Evolutionary conservation across 2,329 filamentous ascomycete genomes (phyloP).

Genomic region (Penicillium corylophilum): DNA sequence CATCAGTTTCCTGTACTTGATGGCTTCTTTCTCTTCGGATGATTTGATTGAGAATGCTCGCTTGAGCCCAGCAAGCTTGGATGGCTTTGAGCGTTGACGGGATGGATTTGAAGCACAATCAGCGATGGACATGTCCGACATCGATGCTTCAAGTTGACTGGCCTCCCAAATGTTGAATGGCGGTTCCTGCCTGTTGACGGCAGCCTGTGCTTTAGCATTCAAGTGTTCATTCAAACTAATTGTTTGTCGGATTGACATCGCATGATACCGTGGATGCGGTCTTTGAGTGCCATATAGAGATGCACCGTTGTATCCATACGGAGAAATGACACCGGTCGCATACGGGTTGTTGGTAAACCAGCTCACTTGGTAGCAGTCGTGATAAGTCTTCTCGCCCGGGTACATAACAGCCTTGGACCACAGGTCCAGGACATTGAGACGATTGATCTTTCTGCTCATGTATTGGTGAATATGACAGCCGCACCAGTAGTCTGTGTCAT

Average conservation of each 20-base stretch:
- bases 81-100: conserved; percentile 20
- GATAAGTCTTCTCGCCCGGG: conserved; percentile 40
- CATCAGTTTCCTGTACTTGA: conserved; percentile 19
- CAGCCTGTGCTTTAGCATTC: conserved; percentile 37
- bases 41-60: conserved; percentile 40
- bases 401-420: conserved; percentile 52
- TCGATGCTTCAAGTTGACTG: conserved; percentile 28
- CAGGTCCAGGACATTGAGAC: conserved; percentile 40
- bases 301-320: conserved; percentile 32
- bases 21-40: conserved; percentile 20
- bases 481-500: conserved; percentile 44
- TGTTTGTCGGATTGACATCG: conserved; percentile 36
- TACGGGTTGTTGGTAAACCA: conserved; percentile 39
- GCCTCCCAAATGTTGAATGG: conserved; percentile 40
- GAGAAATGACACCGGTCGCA: conserved; percentile 29
- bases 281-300: conserved; percentile 18
- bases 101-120: conserved; percentile 2
- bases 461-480: conserved; percentile 45
- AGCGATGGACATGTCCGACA: conserved; percentile 29
- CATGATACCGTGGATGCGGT: conserved; percentile 34
- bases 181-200: conserved; percentile 38
- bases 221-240: conserved; percentile 38
- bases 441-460: conserved; percentile 34
- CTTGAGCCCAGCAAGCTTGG: conserved; percentile 35
- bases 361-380: conserved; percentile 22